Conservation (phyloP, 768 basidiomycete species). For the Hygrocybe punicea region DNA sequence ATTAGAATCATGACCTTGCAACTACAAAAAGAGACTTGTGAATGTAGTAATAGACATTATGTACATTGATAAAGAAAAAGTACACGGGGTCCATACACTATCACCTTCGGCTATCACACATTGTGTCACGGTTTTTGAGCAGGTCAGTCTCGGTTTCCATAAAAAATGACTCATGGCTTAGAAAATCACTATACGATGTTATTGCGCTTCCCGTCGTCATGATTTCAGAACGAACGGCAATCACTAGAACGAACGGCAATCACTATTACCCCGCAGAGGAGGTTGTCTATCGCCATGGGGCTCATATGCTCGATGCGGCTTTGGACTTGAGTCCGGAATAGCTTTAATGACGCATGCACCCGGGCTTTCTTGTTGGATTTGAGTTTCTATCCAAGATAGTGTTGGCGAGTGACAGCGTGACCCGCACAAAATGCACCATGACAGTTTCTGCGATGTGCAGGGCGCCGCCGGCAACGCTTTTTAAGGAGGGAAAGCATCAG, state of each 20-base stretch:
- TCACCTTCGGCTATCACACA: too few relatives aligned
- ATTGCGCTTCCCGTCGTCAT: too few relatives aligned
- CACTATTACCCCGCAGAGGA: not conserved
- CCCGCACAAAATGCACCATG: not conserved
- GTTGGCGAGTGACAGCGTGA: not conserved
- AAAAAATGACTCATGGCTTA: too few relatives aligned
- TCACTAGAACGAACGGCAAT: too few relatives aligned
- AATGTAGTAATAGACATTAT: too few relatives aligned
- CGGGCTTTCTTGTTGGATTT: not conserved
- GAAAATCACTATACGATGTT: too few relatives aligned
- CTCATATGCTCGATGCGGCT: not conserved
- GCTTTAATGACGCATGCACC: slow-evolving; percentile 1
- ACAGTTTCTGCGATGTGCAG: not conserved
- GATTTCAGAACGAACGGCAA: not conserved
- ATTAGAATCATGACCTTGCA: too few relatives aligned
- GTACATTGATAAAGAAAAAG: too few relatives aligned
- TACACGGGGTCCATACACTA: too few relatives aligned
- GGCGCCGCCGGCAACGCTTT: not conserved
- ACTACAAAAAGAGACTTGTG: too few relatives aligned
- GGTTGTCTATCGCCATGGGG: not conserved
- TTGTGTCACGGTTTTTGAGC: too few relatives aligned
- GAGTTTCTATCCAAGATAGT: not conserved
- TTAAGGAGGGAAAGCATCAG: slow-evolving; percentile 1
- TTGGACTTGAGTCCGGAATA: not conserved
- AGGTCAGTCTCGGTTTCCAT: too few relatives aligned